These are phyloP conservation scores for Solanum habrochaites DNA, from an alignment of 257 asterid species.

Conservation along the genomic window DNA sequence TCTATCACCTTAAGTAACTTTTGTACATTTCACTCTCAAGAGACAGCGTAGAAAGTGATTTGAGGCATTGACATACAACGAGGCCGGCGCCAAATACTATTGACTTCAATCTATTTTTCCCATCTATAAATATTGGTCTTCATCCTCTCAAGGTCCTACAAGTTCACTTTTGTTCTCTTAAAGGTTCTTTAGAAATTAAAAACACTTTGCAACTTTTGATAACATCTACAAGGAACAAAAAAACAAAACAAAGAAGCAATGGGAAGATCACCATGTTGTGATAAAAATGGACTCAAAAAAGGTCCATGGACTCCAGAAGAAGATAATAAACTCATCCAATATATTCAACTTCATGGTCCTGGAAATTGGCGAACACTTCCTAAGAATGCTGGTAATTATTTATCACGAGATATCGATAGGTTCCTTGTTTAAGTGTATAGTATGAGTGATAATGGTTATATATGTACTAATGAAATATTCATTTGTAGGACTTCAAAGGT, in stretches of 20 bases:
- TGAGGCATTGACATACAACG: conserved; percentile 3
- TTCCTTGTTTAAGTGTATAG: not conserved
- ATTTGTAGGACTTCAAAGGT: conserved; percentile 55
- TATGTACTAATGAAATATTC: not conserved
- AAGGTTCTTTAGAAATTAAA: not conserved
- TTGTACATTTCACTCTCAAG: not conserved
- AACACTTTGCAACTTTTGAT: not conserved
- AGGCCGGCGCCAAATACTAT: conserved; percentile 76
- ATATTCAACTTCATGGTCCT: conserved; percentile 53
- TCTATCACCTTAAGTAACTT: not conserved
- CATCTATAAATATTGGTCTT: conserved; percentile 32
- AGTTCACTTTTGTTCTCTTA: conserved; percentile 2
- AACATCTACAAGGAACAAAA: not conserved
- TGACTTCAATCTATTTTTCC: conserved; percentile 34
- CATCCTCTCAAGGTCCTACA: conserved; percentile 22
- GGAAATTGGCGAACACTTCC: conserved; percentile 81
- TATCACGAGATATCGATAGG: not conserved
- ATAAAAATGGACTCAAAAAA: conserved; percentile 62
- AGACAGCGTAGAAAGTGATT: not conserved
- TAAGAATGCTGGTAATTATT: conserved; percentile 53
- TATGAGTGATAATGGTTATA: not conserved
- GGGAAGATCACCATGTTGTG: conserved; percentile 90
- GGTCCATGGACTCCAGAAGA: conserved; percentile 92
- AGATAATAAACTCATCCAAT: conserved; percentile 45
- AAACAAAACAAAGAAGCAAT: conserved; percentile 4